phyloP scores from a whole-genome alignment of 495 filamentous ascomycete species.

The Chaetomium fimeti region DNA sequence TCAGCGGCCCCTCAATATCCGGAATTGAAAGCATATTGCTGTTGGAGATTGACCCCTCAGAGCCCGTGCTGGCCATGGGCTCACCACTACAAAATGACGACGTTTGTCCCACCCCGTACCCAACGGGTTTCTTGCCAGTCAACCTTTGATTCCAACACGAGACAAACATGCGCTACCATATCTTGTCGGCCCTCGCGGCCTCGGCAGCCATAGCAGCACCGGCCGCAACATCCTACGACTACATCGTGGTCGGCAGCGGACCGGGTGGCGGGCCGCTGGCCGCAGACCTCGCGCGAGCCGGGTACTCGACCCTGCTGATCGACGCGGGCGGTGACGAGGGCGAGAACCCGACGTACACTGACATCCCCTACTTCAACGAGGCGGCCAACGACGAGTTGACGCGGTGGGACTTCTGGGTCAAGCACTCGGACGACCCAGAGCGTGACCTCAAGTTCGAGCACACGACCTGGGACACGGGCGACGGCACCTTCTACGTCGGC shows the following conservation, averaged over 20 bases:
- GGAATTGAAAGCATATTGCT: slow-evolving; percentile 16
- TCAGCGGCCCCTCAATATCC: slow-evolving; percentile 24
- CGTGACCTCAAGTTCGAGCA: slow-evolving; percentile 46
- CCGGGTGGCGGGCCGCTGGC: slow-evolving; percentile 65
- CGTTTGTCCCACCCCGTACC: background rate
- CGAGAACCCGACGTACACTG: slow-evolving; percentile 45
- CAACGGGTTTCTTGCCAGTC: background rate
- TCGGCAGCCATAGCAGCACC: slow-evolving; percentile 27
- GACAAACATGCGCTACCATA: slow-evolving; percentile 31
- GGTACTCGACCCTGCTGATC: slow-evolving; percentile 59
- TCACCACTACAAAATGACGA: background rate
- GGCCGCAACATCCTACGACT: slow-evolving; percentile 51
- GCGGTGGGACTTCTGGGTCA: slow-evolving; percentile 54
- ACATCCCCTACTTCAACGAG: slow-evolving; percentile 43
- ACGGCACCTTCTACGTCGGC: slow-evolving; percentile 51
- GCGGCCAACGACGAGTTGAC: slow-evolving; percentile 49
- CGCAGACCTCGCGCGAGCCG: slow-evolving; percentile 58
- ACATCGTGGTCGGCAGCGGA: slow-evolving; percentile 65
- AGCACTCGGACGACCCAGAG: slow-evolving; percentile 47
- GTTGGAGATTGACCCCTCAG: slow-evolving; percentile 9
- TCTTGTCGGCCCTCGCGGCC: slow-evolving; percentile 34
- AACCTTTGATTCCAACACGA: background rate
- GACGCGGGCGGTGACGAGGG: slow-evolving; percentile 65
- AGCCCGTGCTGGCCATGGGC: background rate
- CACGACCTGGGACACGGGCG: slow-evolving; percentile 45